Conservation (phyloP, 306 rosid species). For the Castanospermum australe region DNA sequence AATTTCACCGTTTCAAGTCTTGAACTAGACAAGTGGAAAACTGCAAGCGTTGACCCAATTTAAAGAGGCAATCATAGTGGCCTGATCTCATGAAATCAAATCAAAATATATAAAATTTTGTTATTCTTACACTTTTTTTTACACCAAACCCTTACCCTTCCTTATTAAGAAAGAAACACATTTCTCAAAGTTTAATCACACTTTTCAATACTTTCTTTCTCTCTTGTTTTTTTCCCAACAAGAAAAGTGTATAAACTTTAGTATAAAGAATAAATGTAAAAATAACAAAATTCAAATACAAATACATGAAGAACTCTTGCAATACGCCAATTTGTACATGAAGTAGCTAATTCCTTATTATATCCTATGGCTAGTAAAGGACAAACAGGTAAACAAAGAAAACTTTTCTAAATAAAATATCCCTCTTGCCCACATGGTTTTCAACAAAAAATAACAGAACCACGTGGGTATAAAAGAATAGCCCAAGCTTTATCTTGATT, state of each 20-base stretch:
- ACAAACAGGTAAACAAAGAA: constrained; percentile 22
- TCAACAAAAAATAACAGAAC: constrained; percentile 59
- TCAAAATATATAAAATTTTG: too few species aligned
- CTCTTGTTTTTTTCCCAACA: too few species aligned
- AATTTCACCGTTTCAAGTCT: not conserved
- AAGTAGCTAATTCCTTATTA: constrained; percentile 24
- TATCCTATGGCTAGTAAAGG: constrained; percentile 11
- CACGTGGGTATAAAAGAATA: constrained; percentile 70
- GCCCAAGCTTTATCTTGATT: constrained; percentile 57
- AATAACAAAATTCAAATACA: too few species aligned
- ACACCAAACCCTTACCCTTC: too few species aligned
- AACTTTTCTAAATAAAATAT: constrained; percentile 33
- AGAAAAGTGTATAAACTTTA: too few species aligned
- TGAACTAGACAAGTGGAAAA: not conserved
- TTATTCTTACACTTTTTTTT: too few species aligned
- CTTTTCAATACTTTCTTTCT: too few species aligned
- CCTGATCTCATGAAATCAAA: not conserved
- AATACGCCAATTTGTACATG: not conserved
- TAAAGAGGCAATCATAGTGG: not conserved
- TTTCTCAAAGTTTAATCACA: too few species aligned
- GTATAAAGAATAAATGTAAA: too few species aligned
- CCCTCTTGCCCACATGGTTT: constrained; percentile 59
- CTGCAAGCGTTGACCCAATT: not conserved
- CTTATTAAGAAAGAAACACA: too few species aligned
- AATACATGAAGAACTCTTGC: not conserved